phyloP scores from a whole-genome alignment of 2,329 filamentous ascomycete species.

The Colletotrichum theobromicola region DNA sequence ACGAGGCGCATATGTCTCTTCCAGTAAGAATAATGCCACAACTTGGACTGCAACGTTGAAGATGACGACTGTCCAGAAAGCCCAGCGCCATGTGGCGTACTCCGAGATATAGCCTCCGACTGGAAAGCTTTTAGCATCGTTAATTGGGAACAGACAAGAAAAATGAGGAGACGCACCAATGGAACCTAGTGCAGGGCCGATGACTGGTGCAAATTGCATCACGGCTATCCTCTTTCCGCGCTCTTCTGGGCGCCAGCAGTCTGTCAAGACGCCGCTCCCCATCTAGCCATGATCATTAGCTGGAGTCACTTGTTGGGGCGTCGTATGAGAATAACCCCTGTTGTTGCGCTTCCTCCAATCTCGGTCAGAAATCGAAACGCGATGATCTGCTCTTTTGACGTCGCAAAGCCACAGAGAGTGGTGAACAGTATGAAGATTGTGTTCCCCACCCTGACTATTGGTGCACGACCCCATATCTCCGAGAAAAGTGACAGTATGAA shows the following conservation, averaged over 20 bases:
- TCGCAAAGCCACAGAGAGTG: constrained; percentile 48
- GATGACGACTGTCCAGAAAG: constrained; percentile 49
- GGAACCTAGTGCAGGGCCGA: constrained; percentile 49
- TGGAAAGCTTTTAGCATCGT: constrained; percentile 16
- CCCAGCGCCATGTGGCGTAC: constrained; percentile 46
- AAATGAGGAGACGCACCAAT: constrained; percentile 36
- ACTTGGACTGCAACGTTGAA: constrained; percentile 42
- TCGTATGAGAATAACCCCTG: constrained; percentile 45
- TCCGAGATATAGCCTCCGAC: constrained; percentile 43
- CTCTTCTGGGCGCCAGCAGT: constrained; percentile 51
- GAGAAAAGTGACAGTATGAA: constrained; percentile 46
- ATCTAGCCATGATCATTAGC: constrained; percentile 43
- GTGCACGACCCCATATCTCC: constrained; percentile 42
- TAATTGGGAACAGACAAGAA: not conserved
- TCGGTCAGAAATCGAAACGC: constrained; percentile 51
- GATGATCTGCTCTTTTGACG: constrained; percentile 44
- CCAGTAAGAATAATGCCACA: constrained; percentile 35
- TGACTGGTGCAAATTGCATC: constrained; percentile 43
- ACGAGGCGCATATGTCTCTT: constrained; percentile 42
- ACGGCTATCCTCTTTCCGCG: constrained; percentile 44
- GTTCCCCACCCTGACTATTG: constrained; percentile 41
- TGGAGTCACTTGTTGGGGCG: not conserved
- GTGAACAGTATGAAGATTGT: constrained; percentile 38
- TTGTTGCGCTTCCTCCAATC: constrained; percentile 59
- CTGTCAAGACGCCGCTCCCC: constrained; percentile 50